Evolutionary conservation across 1,284 basidiomycete genomes (phyloP).

Genomic region (Malassezia globosa): DNA sequence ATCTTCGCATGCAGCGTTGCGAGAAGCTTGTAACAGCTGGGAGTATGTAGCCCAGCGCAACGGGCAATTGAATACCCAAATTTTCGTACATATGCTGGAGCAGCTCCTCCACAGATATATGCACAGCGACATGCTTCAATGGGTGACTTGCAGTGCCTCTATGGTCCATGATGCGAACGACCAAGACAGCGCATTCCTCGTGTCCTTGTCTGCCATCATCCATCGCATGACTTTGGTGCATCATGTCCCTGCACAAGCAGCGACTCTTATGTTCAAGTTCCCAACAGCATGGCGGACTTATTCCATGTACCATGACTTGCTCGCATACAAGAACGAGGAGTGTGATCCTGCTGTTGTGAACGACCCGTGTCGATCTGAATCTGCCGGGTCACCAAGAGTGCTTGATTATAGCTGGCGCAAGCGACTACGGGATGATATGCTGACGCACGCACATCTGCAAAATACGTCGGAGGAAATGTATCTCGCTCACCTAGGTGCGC

Average conservation of each 20-base stretch:
- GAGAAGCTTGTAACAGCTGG: conserved; percentile 13
- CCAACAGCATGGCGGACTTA: conserved; percentile 15
- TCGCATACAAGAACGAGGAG: not conserved
- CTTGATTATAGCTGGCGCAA: not conserved
- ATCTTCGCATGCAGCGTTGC: conserved; percentile 11
- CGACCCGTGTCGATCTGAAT: too few relatives aligned
- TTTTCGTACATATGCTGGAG: conserved; percentile 16
- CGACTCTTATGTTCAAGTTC: conserved; percentile 18
- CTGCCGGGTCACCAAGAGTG: not conserved
- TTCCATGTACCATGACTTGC: conserved; percentile 21
- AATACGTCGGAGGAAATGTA: not conserved
- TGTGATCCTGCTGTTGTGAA: not conserved
- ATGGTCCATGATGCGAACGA: not conserved
- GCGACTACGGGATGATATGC: conserved; percentile 20
- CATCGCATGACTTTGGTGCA: conserved; percentile 8
- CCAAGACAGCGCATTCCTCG: not conserved
- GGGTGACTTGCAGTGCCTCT: conserved; percentile 15
- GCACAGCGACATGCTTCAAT: conserved; percentile 17
- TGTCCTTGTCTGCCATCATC: conserved; percentile 16
- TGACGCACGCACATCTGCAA: conserved; percentile 4
- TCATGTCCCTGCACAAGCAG: conserved; percentile 10
- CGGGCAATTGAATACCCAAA: not conserved
- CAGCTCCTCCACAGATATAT: conserved; percentile 16
- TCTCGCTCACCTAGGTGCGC: conserved; percentile 5
- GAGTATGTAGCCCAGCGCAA: not conserved